Evolutionary conservation across 2,329 filamentous ascomycete genomes (phyloP).

Genomic region (Pseudogymnoascus sp.): DNA sequence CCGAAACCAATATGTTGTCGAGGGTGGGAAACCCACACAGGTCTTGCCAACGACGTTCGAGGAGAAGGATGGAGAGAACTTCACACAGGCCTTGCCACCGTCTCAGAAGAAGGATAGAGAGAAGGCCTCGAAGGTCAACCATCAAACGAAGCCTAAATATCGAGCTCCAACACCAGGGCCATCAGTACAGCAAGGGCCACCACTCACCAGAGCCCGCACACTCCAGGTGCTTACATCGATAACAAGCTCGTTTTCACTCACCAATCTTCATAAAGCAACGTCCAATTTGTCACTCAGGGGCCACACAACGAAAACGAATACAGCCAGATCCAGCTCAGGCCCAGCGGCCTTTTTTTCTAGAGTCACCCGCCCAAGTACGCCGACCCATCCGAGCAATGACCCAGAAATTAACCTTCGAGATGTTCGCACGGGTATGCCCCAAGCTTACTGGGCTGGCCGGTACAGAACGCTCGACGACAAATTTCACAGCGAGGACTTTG

Average conservation of each 20-base stretch:
- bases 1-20: not conserved
- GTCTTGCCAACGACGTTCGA: not conserved
- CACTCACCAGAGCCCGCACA: not conserved
- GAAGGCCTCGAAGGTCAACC: not conserved
- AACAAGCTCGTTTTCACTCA: not conserved
- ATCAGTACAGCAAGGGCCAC: not conserved
- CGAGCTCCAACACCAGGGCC: not conserved
- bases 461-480: constrained; percentile 51
- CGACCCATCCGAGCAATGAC: constrained; percentile 7
- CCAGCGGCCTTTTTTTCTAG: not conserved
- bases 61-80: not conserved
- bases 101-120: not conserved
- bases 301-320: not conserved
- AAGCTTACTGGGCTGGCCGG: constrained; percentile 55
- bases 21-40: not conserved
- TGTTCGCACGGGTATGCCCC: constrained; percentile 38
- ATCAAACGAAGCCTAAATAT: not conserved
- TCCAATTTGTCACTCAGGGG: constrained; percentile 9
- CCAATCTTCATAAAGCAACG: constrained; percentile 15
- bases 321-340: constrained; percentile 11
- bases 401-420: constrained; percentile 20
- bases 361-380: constrained; percentile 13
- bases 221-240: not conserved
- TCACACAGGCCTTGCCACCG: not conserved
- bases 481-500: constrained; percentile 38